phyloP scores from a whole-genome alignment of 2,329 filamentous ascomycete genomes.

The Fusarium avenaceum region DNA sequence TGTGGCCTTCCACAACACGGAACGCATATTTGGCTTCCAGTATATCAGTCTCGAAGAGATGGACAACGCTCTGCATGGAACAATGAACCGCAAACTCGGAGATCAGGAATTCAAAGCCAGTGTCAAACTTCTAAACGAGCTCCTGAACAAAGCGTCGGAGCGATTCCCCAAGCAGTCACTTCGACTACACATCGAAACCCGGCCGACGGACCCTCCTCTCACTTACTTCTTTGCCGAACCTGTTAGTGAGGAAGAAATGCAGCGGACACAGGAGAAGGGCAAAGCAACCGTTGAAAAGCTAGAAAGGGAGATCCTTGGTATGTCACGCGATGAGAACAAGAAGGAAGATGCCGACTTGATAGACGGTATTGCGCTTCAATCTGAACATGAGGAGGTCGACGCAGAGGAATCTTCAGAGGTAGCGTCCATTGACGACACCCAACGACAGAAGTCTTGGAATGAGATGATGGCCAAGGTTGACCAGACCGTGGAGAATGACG shows the following conservation, averaged over 20 bases:
- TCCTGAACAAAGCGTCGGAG: constrained; percentile 80
- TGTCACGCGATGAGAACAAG: constrained; percentile 55
- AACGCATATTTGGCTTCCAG: constrained; percentile 97
- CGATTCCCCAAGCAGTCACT: constrained; percentile 83
- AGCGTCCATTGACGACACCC: constrained; percentile 18
- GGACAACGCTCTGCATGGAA: constrained; percentile 90
- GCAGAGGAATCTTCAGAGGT: constrained; percentile 28
- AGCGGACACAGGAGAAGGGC: constrained; percentile 77
- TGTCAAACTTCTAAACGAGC: constrained; percentile 80
- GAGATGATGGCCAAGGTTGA: constrained; percentile 69
- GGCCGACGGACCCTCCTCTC: constrained; percentile 69
- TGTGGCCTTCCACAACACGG: constrained; percentile 93
- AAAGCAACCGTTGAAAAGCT: constrained; percentile 76
- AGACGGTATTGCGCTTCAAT: constrained; percentile 16
- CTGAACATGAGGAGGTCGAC: constrained; percentile 34
- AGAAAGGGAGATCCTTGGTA: constrained; percentile 72
- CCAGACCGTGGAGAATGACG: constrained; percentile 70
- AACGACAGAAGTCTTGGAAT: constrained; percentile 63
- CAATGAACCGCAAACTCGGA: constrained; percentile 74
- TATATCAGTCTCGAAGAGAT: constrained; percentile 90
- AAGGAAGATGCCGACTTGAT: constrained; percentile 25
- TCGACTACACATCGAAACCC: constrained; percentile 85
- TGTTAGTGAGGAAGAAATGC: constrained; percentile 78
- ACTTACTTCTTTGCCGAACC: constrained; percentile 95
- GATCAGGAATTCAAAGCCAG: constrained; percentile 89